A percentile compares a stretch with the other conserved stretches of the same genome.
These are phyloP conservation scores for Teratosphaeria destructans DNA, from an alignment of 2,329 filamentous ascomycete genomes.

Conservation along the genomic window DNA sequence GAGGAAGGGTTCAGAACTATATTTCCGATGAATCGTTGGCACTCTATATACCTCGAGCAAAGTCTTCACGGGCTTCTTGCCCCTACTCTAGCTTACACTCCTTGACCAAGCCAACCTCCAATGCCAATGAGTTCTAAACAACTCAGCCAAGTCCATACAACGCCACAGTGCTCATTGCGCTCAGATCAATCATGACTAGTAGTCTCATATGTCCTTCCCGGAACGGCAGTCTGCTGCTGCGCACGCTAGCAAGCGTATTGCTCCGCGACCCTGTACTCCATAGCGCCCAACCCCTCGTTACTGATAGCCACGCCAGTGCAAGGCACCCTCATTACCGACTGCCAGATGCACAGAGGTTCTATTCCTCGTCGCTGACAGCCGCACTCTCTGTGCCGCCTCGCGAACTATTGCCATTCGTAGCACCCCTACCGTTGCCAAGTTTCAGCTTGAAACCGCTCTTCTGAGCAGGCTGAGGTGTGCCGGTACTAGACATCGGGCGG, in stretches of 20 bases:
- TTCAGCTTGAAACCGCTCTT: conserved; percentile 55
- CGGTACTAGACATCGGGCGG: conserved; percentile 42
- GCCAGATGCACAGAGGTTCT: conserved; percentile 2
- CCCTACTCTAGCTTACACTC: neutral
- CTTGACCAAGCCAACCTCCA: neutral
- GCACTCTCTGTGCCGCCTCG: conserved; percentile 32
- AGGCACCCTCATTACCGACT: neutral
- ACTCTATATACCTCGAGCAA: neutral
- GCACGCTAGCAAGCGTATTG: neutral
- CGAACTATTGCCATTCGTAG: conserved; percentile 17
- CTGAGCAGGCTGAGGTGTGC: conserved; percentile 48
- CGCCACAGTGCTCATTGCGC: neutral
- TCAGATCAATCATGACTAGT: neutral
- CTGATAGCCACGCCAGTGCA: neutral
- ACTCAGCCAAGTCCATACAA: neutral
- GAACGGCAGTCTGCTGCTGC: neutral
- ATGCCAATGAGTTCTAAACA: neutral
- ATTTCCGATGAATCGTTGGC: neutral
- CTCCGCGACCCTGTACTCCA: neutral
- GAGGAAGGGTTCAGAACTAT: neutral
- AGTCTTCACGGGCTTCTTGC: neutral
- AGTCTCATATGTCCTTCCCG: neutral
- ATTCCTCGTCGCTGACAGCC: conserved; percentile 47
- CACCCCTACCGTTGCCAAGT: conserved; percentile 36
- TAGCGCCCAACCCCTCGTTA: neutral